Percentiles rank a stretch among this genome's conserved stretches.
phyloP scores from a whole-genome alignment of 73 alveolate species.

The Blepharisma japonicum region DNA sequence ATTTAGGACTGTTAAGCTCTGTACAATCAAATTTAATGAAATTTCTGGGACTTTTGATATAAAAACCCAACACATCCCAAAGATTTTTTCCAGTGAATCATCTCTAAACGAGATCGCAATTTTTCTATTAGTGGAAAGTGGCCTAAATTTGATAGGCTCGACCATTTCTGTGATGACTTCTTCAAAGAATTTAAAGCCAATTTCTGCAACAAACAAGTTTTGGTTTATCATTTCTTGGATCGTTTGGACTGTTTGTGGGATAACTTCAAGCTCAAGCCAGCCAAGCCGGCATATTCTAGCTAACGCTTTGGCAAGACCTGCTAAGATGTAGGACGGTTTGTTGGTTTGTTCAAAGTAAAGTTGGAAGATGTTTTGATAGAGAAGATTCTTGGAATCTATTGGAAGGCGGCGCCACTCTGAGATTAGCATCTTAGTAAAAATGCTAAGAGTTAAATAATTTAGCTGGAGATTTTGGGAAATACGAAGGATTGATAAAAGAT shows the following conservation, averaged over 20 bases:
- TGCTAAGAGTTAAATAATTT: too few species aligned
- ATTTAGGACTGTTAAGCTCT: neutral
- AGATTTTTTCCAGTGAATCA: constrained; percentile 8
- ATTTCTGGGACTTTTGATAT: neutral
- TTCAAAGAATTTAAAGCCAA: constrained; percentile 5
- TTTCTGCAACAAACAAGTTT: neutral
- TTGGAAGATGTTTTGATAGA: too few species aligned
- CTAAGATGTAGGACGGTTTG: neutral
- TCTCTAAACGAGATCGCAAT: constrained; percentile 14
- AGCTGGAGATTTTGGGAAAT: too few species aligned
- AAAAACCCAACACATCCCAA: neutral
- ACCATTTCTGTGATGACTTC: constrained; percentile 12
- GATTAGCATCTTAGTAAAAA: too few species aligned
- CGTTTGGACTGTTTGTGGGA: neutral
- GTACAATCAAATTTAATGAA: neutral
- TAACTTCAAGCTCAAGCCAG: constrained; percentile 13
- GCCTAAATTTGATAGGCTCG: constrained; percentile 27
- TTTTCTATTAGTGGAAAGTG: neutral
- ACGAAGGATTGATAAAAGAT: too few species aligned
- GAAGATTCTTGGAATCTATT: too few species aligned
- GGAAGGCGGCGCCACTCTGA: too few species aligned
- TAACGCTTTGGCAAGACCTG: constrained; percentile 1
- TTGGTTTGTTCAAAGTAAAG: neutral
- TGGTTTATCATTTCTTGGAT: neutral
- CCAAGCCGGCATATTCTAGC: constrained; percentile 20